Percentiles rank a stretch among this genome's conserved stretches.
These are phyloP conservation scores for Bothriochloa decipiens DNA, from an alignment of 176 grass and related monocot species.

Conservation along the genomic window DNA sequence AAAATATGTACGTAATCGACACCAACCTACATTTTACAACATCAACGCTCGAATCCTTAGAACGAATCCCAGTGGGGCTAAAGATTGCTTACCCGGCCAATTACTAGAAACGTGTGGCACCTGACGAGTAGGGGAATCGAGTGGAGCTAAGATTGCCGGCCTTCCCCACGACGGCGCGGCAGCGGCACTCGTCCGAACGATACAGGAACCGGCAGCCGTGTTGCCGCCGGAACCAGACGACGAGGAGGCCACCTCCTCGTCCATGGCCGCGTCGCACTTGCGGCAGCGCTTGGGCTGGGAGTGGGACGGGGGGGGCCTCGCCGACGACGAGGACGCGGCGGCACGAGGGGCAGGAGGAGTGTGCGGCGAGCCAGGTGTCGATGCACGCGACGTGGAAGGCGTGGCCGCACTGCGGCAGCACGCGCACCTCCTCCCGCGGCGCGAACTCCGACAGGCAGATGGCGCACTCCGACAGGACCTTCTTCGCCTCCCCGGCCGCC, in stretches of 20 bases:
- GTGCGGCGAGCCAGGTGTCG: slow-evolving; percentile 70
- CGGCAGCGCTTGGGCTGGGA: slow-evolving; percentile 32
- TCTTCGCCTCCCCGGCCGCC: neutral
- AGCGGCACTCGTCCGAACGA: neutral
- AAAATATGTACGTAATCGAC: slow-evolving; percentile 22
- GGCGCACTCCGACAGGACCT: slow-evolving; percentile 56
- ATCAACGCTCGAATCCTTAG: neutral
- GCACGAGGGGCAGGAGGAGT: slow-evolving; percentile 83
- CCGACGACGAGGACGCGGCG: slow-evolving; percentile 61
- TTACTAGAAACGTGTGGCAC: neutral
- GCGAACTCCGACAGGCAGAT: slow-evolving; percentile 77
- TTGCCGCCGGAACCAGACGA: slow-evolving; percentile 28
- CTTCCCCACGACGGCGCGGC: neutral
- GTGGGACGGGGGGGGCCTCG: neutral
- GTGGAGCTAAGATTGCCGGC: neutral
- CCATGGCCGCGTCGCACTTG: slow-evolving; percentile 40
- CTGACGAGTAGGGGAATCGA: neutral
- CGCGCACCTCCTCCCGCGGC: slow-evolving; percentile 65
- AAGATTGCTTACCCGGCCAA: neutral
- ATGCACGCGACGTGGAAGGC: slow-evolving; percentile 70
- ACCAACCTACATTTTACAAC: neutral
- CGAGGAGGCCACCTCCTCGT: slow-evolving; percentile 24
- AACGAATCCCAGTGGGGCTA: neutral
- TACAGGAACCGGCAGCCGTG: slow-evolving; percentile 40
- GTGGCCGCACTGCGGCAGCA: slow-evolving; percentile 77